Base-by-base conservation (phyloP, 148 eudicot genomes). In the Suaeda aralocaspica region DNA sequence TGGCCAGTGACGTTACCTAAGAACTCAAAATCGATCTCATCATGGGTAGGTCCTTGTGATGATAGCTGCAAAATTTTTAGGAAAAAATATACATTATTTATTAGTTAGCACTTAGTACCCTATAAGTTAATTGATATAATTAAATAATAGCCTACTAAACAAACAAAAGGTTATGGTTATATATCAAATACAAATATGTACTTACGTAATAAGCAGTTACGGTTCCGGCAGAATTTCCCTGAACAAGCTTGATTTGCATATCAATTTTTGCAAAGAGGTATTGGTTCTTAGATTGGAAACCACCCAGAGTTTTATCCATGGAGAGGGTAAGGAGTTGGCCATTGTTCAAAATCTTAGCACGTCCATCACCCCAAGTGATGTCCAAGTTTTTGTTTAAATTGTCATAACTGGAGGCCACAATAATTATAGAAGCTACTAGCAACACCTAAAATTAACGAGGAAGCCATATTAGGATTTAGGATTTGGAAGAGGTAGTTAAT, bases 21-120 rank as follows among this genome's bases (percentile, higher is more conserved):
- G 75, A 78, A 78, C n/a, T 78, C 81, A 9, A 78, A 58, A 58
- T 78, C 81, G 11, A 78, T 74, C 39, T 78, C 81, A n/a, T 78
- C 78, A 29, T 78, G 81, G 3, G 74, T 51, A 9, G 68, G 55
- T 49, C 81, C 81, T 78, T 78, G 63, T 0, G 81, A 74, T 9
- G 81, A 74, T 65, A 78, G 57, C 81, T 78, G 74, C 18, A 56
- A 21, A 52, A 49, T 19, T 33, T 16, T 18, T 3, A 48, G 0
- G 4, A n/a, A 48, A 48, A 45, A 45, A 45, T n/a, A n/a, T n/a
- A n/a, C n/a, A 36, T 36, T 36, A 36, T 3, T 36, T 36, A 48
- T 12, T 48, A 3, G 22, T 53, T 22, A 21, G 29, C 13, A 53
- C 14, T 9, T 12, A 7, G 49, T 45, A 45, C 14, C 44, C 6